Percentiles rank a stretch among this genome's conserved stretches.
Evolutionary conservation across 257 asterid genomes (phyloP).

Genomic region (Solanum neorickii): DNA sequence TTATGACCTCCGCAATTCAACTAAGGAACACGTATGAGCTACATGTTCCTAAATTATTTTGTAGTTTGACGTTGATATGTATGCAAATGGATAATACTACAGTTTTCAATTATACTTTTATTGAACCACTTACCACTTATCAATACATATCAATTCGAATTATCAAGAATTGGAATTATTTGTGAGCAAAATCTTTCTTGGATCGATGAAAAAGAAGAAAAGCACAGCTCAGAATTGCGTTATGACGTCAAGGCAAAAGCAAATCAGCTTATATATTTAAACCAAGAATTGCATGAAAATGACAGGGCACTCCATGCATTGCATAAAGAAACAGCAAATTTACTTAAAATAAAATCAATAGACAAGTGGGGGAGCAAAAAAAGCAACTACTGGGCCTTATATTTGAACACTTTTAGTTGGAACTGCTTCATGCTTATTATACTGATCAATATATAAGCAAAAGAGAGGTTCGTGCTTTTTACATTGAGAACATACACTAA

Average conservation of each 20-base stretch:
- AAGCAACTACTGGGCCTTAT: constrained; percentile 17
- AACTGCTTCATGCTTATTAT: not conserved
- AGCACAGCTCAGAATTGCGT: not conserved
- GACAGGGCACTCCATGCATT: constrained; percentile 35
- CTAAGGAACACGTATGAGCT: no score
- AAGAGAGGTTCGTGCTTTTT: not conserved
- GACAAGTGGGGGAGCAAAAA: constrained; percentile 42
- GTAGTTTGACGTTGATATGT: no score
- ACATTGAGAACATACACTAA: not conserved
- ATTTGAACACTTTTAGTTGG: not conserved
- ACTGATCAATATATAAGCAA: constrained; percentile 6
- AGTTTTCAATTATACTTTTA: no score
- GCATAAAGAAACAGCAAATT: constrained; percentile 9
- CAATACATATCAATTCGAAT: not conserved
- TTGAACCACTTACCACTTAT: no score
- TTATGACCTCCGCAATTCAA: not conserved
- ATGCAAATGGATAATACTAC: no score
- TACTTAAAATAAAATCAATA: constrained; percentile 11
- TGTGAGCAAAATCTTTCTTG: not conserved
- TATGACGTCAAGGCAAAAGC: not conserved
- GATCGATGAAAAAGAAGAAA: not conserved
- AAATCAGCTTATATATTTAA: not conserved
- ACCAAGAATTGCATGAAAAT: constrained; percentile 11
- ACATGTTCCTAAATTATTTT: no score
- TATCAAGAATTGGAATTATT: not conserved